These are phyloP conservation scores for Hymenoscyphus fructigenus DNA, from an alignment of 2,329 filamentous ascomycete species.

Conservation along the genomic window DNA sequence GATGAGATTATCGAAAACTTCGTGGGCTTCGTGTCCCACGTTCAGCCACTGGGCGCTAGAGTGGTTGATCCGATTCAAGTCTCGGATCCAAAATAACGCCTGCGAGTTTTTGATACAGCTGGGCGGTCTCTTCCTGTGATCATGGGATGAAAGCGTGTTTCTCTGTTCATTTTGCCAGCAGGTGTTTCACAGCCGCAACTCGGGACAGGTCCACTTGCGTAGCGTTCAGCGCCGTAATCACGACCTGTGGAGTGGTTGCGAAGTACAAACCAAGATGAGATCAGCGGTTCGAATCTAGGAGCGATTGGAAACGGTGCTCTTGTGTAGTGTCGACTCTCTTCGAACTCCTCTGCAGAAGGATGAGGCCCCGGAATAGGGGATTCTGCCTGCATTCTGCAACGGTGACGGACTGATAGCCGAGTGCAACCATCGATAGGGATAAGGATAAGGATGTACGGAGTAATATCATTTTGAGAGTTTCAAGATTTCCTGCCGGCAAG, in stretches of 20 bases:
- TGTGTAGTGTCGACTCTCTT: neutral
- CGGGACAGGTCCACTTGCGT: constrained; percentile 10
- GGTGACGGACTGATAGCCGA: constrained; percentile 23
- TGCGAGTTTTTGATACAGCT: neutral
- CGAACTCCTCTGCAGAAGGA: constrained; percentile 17
- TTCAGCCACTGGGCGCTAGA: neutral
- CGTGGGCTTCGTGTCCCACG: neutral
- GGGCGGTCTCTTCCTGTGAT: neutral
- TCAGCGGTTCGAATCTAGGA: constrained; percentile 16
- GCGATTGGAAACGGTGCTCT: constrained; percentile 12
- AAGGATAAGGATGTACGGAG: constrained; percentile 24
- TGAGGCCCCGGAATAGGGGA: constrained; percentile 23
- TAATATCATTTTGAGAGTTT: constrained; percentile 23
- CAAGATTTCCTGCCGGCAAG: constrained; percentile 21
- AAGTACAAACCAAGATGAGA: constrained; percentile 15
- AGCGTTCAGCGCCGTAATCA: constrained; percentile 1
- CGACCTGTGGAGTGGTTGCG: constrained; percentile 12
- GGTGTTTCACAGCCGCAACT: constrained; percentile 18
- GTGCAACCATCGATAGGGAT: constrained; percentile 20
- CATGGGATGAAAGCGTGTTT: constrained; percentile 1
- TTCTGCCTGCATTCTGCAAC: constrained; percentile 19
- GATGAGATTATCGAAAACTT: neutral
- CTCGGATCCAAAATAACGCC: neutral
- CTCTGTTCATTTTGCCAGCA: constrained; percentile 3
- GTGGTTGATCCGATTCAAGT: neutral